Percentiles rank a stretch among this genome's conserved stretches.
Evolutionary conservation across 2,329 filamentous ascomycete species (phyloP).

Genomic region (Aspergillus tanneri): DNA sequence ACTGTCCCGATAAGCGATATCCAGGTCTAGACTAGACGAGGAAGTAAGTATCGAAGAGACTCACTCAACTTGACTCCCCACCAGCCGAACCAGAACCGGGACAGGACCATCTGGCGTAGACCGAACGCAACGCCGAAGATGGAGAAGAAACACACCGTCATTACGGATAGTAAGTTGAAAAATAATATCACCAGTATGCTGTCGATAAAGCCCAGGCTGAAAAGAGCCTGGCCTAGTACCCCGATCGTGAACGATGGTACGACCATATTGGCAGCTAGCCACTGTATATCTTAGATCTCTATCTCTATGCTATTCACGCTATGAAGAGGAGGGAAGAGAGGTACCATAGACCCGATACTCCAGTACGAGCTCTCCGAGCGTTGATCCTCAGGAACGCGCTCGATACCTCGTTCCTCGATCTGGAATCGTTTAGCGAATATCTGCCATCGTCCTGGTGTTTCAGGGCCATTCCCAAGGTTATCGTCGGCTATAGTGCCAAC

Average conservation of each 20-base stretch:
- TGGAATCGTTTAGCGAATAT: slow-evolving; percentile 61
- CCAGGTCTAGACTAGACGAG: no score
- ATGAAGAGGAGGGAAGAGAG: slow-evolving; percentile 28
- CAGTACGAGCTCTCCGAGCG: slow-evolving; percentile 63
- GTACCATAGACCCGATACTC: slow-evolving; percentile 70
- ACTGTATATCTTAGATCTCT: slow-evolving; percentile 48
- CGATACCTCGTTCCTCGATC: slow-evolving; percentile 73
- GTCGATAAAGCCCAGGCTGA: slow-evolving; percentile 70
- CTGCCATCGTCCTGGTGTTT: no score
- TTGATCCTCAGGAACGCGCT: slow-evolving; percentile 70
- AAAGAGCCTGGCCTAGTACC: slow-evolving; percentile 67
- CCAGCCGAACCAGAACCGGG: slow-evolving; percentile 73
- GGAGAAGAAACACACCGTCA: slow-evolving; percentile 74
- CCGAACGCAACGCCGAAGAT: slow-evolving; percentile 73
- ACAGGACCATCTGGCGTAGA: slow-evolving; percentile 75
- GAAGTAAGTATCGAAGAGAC: slow-evolving; percentile 31
- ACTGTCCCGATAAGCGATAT: slow-evolving; percentile 43
- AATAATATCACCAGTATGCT: slow-evolving; percentile 70
- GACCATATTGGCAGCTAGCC: slow-evolving; percentile 76
- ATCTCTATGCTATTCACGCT: slow-evolving; percentile 8
- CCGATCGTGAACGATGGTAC: slow-evolving; percentile 75
- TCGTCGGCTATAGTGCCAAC: no score
- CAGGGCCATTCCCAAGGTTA: no score
- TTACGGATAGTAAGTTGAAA: slow-evolving; percentile 70
- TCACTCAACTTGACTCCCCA: slow-evolving; percentile 66